A percentile compares a stretch with the other conserved stretches of the same genome.
phyloP scores from a whole-genome alignment of 202 grass and related monocot genomes.

The Brachypodium distachyon region DNA sequence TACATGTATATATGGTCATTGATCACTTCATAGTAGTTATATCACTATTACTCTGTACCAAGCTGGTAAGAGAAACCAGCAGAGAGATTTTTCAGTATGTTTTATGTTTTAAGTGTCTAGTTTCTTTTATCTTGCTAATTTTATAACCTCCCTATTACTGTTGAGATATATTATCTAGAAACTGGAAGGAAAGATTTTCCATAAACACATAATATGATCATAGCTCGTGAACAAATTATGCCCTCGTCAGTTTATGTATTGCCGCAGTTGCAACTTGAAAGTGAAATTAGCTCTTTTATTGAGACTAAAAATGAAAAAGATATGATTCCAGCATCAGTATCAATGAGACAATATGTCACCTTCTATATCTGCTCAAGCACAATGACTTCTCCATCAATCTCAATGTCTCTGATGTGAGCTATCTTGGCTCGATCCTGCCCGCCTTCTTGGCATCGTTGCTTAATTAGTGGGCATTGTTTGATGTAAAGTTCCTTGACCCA shows the following conservation, averaged over 20 bases:
- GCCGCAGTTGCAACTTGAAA: background rate
- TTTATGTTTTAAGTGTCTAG: background rate
- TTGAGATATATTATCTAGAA: background rate
- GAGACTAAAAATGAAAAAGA: background rate
- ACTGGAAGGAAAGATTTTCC: background rate
- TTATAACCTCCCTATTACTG: background rate
- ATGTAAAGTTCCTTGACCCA: slow-evolving; percentile 61
- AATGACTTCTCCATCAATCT: slow-evolving; percentile 55
- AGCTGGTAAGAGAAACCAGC: background rate
- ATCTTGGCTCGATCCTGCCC: slow-evolving; percentile 44
- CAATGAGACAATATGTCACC: slow-evolving; percentile 10
- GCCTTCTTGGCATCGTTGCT: slow-evolving; percentile 41
- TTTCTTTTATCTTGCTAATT: background rate
- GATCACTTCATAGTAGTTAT: background rate
- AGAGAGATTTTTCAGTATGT: background rate
- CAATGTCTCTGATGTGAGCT: slow-evolving; percentile 45
- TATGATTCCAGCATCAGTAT: background rate
- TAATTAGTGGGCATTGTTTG: slow-evolving; percentile 49
- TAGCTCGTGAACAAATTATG: background rate
- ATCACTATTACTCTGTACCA: background rate
- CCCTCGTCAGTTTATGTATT: background rate
- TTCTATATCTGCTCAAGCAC: slow-evolving; percentile 31
- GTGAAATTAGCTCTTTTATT: background rate
- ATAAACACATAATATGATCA: background rate
- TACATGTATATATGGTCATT: background rate